Evolutionary conservation across 768 basidiomycete species (phyloP), one percentile per base, ranked within the genome.

Genomic region (Mycena metata): DNA sequence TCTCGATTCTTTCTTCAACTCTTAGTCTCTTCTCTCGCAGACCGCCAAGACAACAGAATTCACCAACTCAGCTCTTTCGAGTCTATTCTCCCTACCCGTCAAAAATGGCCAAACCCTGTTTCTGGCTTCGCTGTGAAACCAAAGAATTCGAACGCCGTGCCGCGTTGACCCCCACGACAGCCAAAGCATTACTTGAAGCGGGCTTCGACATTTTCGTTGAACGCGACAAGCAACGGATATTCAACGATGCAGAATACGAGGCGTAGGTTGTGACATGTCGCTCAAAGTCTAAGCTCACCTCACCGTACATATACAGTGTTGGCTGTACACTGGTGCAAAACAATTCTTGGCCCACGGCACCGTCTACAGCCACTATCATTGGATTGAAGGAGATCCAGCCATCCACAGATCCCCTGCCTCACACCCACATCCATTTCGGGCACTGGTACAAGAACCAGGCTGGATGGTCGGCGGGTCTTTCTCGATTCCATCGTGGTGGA

Each of bases 61-160:
- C 36, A 12, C 36, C 12, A 36, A 6, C 6, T 36, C 36, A 6
- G 7, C 36, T 12, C 36, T n/a, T n/a, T n/a, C n/a, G n/a, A n/a
- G 12, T 6, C 36, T 36, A 36, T 12, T 36, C n/a, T 39, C 49
- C 56, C 60, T 62, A 41, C 41, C 15, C 36, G 7, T 69, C 39
- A 57, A 77, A 73, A 64, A 90, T 91, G 89, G 74, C 88, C 75
- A 83, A 80, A 58, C 81, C 80, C 35, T 73, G 79, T 15, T 86
- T 99, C 74, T 99, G 97, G 97, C 88, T 99, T 47, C 91, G 98
- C 72, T 98, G 96, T 84, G 98, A 99, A 85, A 98, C 91, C 79
- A 99, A 99, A 80, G 88, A 90, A 70, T 96, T 96, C 71, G 98
- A 99, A 80, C 90, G 90, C 64, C 94, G 98, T 54, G 90, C 96